Conservation (phyloP, 352 stramenopile genomes). For the Phytophthora pluvialis region DNA sequence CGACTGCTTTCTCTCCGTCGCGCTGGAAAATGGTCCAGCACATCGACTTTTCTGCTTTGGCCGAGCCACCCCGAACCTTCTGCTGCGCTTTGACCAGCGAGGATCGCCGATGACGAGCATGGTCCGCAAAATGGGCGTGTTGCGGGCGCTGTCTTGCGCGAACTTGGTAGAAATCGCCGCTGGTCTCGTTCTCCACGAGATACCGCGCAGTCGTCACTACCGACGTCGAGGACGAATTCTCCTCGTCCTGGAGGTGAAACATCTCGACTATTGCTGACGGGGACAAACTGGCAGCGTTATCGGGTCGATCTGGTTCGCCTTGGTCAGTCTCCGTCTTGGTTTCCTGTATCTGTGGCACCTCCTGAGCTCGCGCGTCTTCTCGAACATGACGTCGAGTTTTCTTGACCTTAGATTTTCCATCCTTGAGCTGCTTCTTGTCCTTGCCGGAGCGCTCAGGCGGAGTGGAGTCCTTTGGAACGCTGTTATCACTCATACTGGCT, state of each 20-base stretch:
- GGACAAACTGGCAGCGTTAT: constrained; percentile 22
- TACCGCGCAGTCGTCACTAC: constrained; percentile 30
- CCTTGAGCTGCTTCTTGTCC: constrained; percentile 22
- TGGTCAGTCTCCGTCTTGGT: neutral
- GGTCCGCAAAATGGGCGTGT: neutral
- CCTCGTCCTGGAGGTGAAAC: constrained; percentile 30
- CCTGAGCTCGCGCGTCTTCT: constrained; percentile 17
- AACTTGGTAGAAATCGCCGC: constrained; percentile 69
- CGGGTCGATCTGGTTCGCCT: constrained; percentile 4
- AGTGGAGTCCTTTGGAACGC: neutral
- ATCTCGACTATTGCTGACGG: constrained; percentile 36
- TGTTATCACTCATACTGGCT: constrained; percentile 19
- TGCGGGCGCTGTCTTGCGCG: constrained; percentile 19
- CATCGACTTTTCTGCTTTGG: constrained; percentile 11
- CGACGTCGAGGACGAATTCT: constrained; percentile 4
- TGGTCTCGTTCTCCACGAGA: constrained; percentile 64
- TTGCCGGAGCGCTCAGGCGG: constrained; percentile 9
- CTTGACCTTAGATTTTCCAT: constrained; percentile 18
- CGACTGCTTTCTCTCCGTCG: constrained; percentile 49
- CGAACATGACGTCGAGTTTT: constrained; percentile 27
- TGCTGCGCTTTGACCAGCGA: constrained; percentile 23
- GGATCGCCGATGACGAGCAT: constrained; percentile 9
- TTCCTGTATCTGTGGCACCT: constrained; percentile 6
- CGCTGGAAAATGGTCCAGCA: constrained; percentile 27
- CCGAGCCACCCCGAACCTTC: constrained; percentile 5